Base-by-base conservation (phyloP, 1,284 basidiomycete genomes). In the Moniliophthora roreri region DNA sequence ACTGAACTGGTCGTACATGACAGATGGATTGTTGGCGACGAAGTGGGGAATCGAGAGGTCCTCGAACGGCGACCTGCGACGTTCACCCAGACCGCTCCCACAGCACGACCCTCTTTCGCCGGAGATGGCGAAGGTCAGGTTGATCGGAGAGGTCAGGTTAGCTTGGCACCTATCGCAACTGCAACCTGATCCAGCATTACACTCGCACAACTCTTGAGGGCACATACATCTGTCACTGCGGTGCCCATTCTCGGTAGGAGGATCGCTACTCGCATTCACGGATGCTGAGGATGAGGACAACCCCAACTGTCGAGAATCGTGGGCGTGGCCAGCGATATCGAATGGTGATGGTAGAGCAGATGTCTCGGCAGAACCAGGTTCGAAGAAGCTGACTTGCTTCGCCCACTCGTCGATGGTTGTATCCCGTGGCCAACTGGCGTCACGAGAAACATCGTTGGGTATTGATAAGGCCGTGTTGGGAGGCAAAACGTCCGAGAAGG, bases 381-480 rank as follows among this genome's bases (percentile, higher is more conserved):
- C 28, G 28, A 32, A 32, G 28, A 11, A 32, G 11, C 28, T 11
- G 11, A 32, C 28, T 32, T 11, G 28, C 28, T 11, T 46, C 10
- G 28, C 44, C 44, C 44, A 46, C 44, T 46, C 44, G 26, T 46
- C 44, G 28, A 46, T 13, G 13, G 9, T n/a, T n/a, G n/a, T 15
- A 11, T 32, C 28, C 7, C 28, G 28, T 11, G 28, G 28, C 44
- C 44, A 16, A n/a, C 45, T n/a, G 11, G 35, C 11, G 18, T 16
- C 50, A 8, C 42, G 1, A 48, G 28, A 32, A 32, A 11, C 28
- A 32, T 35, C 35, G 57, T 66, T 60, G 53, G 62, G 62, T 65
- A 69, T 70, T 66, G 70, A 66, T 49, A 69, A 63, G 2, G 67
- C 61, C 15, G 70, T 66, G 53, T 69, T 63, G 23, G 66, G 62